These are phyloP conservation scores for Abelmoschus esculentus DNA, from an alignment of 345 rosid species.

Conservation along the genomic window DNA sequence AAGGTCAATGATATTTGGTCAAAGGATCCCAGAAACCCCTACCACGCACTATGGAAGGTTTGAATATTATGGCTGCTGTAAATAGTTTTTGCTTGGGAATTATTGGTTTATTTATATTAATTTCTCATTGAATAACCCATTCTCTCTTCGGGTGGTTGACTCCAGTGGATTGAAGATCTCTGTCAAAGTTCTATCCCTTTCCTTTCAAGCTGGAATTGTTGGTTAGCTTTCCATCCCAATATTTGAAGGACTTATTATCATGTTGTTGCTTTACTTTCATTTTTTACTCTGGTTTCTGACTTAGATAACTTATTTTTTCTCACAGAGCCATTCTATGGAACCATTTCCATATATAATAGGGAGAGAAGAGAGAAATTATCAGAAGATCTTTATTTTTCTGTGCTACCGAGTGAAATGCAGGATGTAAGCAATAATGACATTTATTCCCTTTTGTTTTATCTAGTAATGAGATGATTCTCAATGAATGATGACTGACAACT, in stretches of 20 bases:
- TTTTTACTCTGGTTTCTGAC: conserved; percentile 20
- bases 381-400: conserved; percentile 79
- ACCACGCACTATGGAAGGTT: conserved; percentile 63
- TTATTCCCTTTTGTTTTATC: conserved; percentile 3
- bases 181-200: conserved; percentile 75
- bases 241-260: not conserved
- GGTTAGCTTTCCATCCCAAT: conserved; percentile 44
- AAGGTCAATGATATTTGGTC: conserved; percentile 84
- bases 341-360: conserved; percentile 77
- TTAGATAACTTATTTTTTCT: conserved; percentile 20
- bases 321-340: conserved; percentile 91
- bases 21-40: conserved; percentile 79
- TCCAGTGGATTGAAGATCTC: conserved; percentile 93
- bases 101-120: not conserved
- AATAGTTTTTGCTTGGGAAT: not conserved
- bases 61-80: conserved; percentile 5
- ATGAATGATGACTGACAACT: not conserved
- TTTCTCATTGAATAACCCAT: conserved; percentile 10
- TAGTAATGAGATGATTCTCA: not conserved
- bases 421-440: conserved; percentile 52
- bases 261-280: conserved; percentile 3
- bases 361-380: conserved; percentile 95
- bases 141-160: conserved; percentile 12
- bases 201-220: conserved; percentile 81
- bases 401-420: conserved; percentile 60